Evolutionary conservation across 345 rosid genomes (phyloP).

Genomic region (Syzygium oleosum): DNA sequence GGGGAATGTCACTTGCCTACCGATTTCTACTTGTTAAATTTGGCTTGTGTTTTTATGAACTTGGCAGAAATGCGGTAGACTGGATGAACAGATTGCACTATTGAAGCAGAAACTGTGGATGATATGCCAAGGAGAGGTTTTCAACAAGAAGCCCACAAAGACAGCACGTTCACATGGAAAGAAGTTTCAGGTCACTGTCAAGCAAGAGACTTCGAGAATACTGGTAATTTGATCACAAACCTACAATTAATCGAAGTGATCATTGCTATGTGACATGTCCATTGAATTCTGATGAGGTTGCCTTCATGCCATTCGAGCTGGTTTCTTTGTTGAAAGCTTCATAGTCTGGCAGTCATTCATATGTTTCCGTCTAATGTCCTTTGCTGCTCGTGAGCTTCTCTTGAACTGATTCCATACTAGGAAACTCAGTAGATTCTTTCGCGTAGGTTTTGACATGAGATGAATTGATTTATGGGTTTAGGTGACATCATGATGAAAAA

Average conservation of each 20-base stretch:
- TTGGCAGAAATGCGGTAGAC: slow-evolving; percentile 75
- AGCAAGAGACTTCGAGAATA: slow-evolving; percentile 81
- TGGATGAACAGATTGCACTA: slow-evolving; percentile 74
- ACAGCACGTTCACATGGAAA: slow-evolving; percentile 95
- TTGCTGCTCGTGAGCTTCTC: neutral
- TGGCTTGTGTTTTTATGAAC: neutral
- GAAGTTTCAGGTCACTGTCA: slow-evolving; percentile 82
- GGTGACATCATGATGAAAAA: neutral
- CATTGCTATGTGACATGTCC: neutral
- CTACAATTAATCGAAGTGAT: neutral
- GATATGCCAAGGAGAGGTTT: slow-evolving; percentile 80
- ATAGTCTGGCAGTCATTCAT: neutral
- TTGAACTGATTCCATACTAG: neutral
- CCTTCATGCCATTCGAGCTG: neutral
- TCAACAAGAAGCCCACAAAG: slow-evolving; percentile 81
- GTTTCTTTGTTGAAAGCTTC: neutral
- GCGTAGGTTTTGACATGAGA: neutral
- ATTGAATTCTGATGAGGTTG: neutral
- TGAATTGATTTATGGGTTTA: neutral
- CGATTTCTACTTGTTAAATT: neutral
- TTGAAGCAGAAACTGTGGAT: slow-evolving; percentile 61
- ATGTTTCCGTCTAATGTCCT: neutral
- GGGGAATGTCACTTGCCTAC: neutral
- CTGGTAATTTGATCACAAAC: slow-evolving; percentile 31
- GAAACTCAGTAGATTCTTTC: neutral